Evolutionary conservation across 2,329 filamentous ascomycete genomes (phyloP), one percentile per base, ranked within the genome.

Genomic region (Epichloe coenophiala): DNA sequence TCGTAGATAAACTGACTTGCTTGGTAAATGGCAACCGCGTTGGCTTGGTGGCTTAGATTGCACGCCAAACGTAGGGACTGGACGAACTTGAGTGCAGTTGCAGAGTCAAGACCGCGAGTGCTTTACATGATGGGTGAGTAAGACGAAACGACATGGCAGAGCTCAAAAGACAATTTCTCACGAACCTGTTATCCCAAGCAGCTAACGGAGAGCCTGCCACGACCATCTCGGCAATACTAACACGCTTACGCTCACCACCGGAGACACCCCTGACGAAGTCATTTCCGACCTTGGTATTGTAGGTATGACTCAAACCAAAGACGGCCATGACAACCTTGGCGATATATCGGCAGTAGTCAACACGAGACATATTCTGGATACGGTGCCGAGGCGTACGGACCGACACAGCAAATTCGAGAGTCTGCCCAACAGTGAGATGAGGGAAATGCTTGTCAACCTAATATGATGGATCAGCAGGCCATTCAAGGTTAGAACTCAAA

Each of bases 221-320:
- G 53, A 84, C 76, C 56, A 86, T 87, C 65, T 93, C 87, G 1
- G 84, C 86, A 54, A 93, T 88, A 43, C 81, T 86, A 5, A 94
- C 87, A 62, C 88, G 81, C 69, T 93, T 90, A 51, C 82, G 73
- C 63, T 87, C 83, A 38, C 84, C 83, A 27, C 83, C 84, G 7
- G 77, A 82, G 0, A 86, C 77, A 46, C 86, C 86, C 1, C 84
- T 79, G 11, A 89, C 74, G 42, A 84, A 80, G 57, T 88, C 83
- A 53, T 88, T 81, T 7, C 86, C 86, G 12, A 90, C 83, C 58
- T 83, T 84, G 6, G 86, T 89, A 53, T 82, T 75, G 57, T 84
- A 71, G 0, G 83, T 86, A 58, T 89, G 84, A 37, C 78, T 78
- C 33, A 89, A 78, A 56, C 84, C 84, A 58, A 87, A 88, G 0